Conservation (phyloP, 2,329 filamentous ascomycete genomes). For the Ascochyta clinopodiicola region DNA sequence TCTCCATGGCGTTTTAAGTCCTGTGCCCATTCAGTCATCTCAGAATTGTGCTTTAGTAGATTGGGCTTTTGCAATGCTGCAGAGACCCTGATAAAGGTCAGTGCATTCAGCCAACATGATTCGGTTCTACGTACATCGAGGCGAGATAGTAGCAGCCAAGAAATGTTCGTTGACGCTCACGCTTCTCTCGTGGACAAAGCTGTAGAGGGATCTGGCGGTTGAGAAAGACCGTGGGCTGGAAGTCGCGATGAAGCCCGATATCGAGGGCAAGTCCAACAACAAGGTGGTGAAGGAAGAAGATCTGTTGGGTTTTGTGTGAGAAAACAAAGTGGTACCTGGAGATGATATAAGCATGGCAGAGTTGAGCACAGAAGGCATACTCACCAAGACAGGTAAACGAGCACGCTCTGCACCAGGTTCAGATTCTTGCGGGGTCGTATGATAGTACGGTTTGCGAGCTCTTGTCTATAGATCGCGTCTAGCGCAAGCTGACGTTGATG, state of each 20-base stretch:
- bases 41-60: conserved; percentile 35
- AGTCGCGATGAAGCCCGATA: conserved; percentile 36
- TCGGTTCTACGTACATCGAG: conserved; percentile 29
- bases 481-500: conserved; percentile 35
- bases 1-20: conserved; percentile 28
- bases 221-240: conserved; percentile 20
- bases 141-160: conserved; percentile 45
- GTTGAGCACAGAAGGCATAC: background rate
- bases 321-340: conserved; percentile 45
- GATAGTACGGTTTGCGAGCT: conserved; percentile 44
- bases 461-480: conserved; percentile 35
- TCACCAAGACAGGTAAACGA: conserved; percentile 45
- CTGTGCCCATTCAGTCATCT: conserved; percentile 38
- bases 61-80: conserved; percentile 42
- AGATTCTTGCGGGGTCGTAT: conserved; percentile 36
- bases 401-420: conserved; percentile 41
- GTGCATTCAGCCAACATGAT: background rate
- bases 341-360: conserved; percentile 1
- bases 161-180: conserved; percentile 40
- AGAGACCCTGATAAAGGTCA: conserved; percentile 30
- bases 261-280: conserved; percentile 42
- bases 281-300: conserved; percentile 41
- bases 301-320: conserved; percentile 44
- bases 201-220: conserved; percentile 7
- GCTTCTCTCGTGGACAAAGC: conserved; percentile 25